A percentile compares a stretch with the other conserved stretches of the same genome.
These are phyloP conservation scores for Wickerhamomyces sp. DNA, from an alignment of 1,139 yeast species.

Conservation along the genomic window DNA sequence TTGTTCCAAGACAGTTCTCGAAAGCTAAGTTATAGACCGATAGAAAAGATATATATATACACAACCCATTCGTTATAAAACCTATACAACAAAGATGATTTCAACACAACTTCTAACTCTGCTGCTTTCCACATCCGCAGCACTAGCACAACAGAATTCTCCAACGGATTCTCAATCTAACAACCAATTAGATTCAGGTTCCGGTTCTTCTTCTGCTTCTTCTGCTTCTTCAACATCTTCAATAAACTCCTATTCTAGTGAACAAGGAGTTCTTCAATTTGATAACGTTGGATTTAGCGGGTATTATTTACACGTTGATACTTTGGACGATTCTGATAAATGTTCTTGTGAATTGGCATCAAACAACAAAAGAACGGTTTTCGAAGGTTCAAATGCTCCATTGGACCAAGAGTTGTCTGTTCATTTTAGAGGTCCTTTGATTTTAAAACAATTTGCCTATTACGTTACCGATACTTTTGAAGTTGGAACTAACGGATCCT, in stretches of 20 bases:
- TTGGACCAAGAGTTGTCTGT: conserved; percentile 68
- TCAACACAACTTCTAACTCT: neutral
- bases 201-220: too few relatives aligned
- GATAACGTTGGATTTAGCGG: conserved; percentile 66
- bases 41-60: too few relatives aligned
- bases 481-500: conserved; percentile 26
- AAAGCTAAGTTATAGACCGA: too few relatives aligned
- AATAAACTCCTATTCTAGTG: conserved; percentile 6
- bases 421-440: conserved; percentile 74
- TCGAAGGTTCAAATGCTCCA: conserved; percentile 64
- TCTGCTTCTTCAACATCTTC: conserved; percentile 7
- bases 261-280: conserved; percentile 42
- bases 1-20: too few relatives aligned
- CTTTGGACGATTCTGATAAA: conserved; percentile 37
- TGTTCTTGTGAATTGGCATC: conserved; percentile 47
- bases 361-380: conserved; percentile 30
- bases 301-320: conserved; percentile 53
- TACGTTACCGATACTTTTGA: conserved; percentile 38
- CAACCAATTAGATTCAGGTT: too few relatives aligned
- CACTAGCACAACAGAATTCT: neutral
- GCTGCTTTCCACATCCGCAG: neutral
- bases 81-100: too few relatives aligned
- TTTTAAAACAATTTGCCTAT: conserved; percentile 57
- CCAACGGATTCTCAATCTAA: too few relatives aligned
- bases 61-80: too few relatives aligned